A percentile compares a stretch with the other conserved stretches of the same genome.
Conservation (phyloP, 2,329 filamentous ascomycete genomes). For the Penicillium verrucosum region DNA sequence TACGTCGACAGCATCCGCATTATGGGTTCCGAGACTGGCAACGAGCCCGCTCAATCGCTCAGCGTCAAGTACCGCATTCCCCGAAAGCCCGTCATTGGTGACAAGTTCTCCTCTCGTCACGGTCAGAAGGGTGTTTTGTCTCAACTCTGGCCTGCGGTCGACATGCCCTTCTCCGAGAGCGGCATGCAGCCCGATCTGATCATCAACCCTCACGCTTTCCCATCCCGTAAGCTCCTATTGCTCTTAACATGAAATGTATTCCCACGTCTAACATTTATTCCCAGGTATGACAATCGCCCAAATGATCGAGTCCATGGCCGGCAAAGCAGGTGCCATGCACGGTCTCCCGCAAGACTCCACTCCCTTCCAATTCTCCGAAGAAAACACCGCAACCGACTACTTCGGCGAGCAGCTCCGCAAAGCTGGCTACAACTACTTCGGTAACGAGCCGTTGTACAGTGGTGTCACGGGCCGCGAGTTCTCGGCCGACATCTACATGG, state of each 20-base stretch:
- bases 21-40: slow-evolving; percentile 78
- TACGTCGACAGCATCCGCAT: slow-evolving; percentile 92
- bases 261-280: slow-evolving; percentile 3
- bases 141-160: slow-evolving; percentile 88
- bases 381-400: slow-evolving; percentile 87
- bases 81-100: slow-evolving; percentile 86
- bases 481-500: slow-evolving; percentile 91
- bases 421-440: slow-evolving; percentile 96
- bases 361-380: slow-evolving; percentile 90
- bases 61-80: slow-evolving; percentile 92
- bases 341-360: slow-evolving; percentile 95
- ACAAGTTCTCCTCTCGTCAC: slow-evolving; percentile 98
- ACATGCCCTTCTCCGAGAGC: slow-evolving; percentile 96
- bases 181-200: slow-evolving; percentile 97
- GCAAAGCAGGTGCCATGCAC: slow-evolving; percentile 90
- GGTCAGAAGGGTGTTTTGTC: slow-evolving; percentile 97
- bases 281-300: slow-evolving; percentile 92
- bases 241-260: not conserved
- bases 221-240: slow-evolving; percentile 61
- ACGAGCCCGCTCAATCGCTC: slow-evolving; percentile 79
- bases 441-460: slow-evolving; percentile 98
- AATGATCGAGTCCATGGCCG: slow-evolving; percentile 96
- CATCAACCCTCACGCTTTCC: slow-evolving; percentile 99
- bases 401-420: slow-evolving; percentile 94
- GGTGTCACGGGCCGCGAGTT: slow-evolving; percentile 95